Percentiles rank a stretch among this genome's conserved stretches.
Conservation (phyloP, 2,329 filamentous ascomycete species). For the Aspergillus fijiensis region DNA sequence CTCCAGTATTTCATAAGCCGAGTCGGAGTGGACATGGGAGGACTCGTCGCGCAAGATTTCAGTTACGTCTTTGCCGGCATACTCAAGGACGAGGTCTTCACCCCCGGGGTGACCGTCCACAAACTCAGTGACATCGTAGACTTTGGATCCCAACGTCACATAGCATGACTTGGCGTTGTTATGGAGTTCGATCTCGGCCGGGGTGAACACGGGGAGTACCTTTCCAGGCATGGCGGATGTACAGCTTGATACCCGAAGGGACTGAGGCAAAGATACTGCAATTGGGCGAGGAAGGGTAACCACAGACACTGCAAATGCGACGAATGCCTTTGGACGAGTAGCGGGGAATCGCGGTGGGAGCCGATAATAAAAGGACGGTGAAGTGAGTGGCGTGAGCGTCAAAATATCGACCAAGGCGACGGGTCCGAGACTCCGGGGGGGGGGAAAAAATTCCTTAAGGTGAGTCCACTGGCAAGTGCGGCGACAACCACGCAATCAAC, state of each 20-base stretch:
- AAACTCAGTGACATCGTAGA: slow-evolving; percentile 94
- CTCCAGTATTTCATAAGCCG: slow-evolving; percentile 93
- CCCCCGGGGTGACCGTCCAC: slow-evolving; percentile 88
- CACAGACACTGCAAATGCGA: slow-evolving; percentile 10
- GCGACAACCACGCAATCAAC: neutral
- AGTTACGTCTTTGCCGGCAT: slow-evolving; percentile 81
- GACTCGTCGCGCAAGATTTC: slow-evolving; percentile 77
- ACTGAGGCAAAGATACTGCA: slow-evolving; percentile 1
- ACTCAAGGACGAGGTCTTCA: slow-evolving; percentile 81
- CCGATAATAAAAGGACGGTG: slow-evolving; percentile 17
- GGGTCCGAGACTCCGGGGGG: slow-evolving; percentile 23
- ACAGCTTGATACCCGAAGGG: slow-evolving; percentile 1
- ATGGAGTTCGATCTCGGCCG: slow-evolving; percentile 76
- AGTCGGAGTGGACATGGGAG: slow-evolving; percentile 83
- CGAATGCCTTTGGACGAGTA: slow-evolving; percentile 10
- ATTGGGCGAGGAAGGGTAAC: neutral
- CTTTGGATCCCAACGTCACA: slow-evolving; percentile 83
- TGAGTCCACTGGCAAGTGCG: neutral
- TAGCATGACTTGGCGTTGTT: slow-evolving; percentile 83
- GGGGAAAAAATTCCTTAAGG: slow-evolving; percentile 12
- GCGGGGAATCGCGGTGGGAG: slow-evolving; percentile 9
- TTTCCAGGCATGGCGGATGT: slow-evolving; percentile 67
- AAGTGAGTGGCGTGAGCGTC: slow-evolving; percentile 26
- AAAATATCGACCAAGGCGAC: slow-evolving; percentile 18
- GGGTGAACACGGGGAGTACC: slow-evolving; percentile 79